Evolutionary conservation across 257 asterid genomes (phyloP).

Genomic region (Linaria vulgaris): DNA sequence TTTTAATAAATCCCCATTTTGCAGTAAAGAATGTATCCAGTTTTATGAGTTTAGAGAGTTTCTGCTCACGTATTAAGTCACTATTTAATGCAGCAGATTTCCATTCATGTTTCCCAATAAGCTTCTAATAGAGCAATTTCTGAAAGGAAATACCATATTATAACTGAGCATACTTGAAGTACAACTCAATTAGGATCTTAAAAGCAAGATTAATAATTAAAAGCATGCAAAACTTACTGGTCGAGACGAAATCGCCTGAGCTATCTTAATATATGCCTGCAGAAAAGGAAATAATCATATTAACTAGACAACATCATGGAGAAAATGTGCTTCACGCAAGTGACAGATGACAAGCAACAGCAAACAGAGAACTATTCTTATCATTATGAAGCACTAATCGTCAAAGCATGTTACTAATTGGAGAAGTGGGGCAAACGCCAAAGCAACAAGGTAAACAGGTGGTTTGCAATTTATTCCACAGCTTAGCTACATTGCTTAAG

Average conservation of each 20-base stretch:
- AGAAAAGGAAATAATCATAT: slow-evolving; percentile 25
- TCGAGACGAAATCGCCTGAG: slow-evolving; percentile 94
- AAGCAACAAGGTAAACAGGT: neutral
- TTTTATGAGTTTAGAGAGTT: neutral
- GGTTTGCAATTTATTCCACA: slow-evolving; percentile 2
- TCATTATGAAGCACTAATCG: no score
- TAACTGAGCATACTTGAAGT: slow-evolving; percentile 8
- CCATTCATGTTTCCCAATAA: neutral
- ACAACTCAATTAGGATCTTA: slow-evolving; percentile 9
- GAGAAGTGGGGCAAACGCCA: neutral
- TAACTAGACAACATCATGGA: slow-evolving; percentile 11
- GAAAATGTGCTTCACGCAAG: neutral
- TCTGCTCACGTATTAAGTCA: neutral
- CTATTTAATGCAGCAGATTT: neutral
- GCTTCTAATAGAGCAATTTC: neutral
- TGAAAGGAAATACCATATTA: slow-evolving; percentile 1
- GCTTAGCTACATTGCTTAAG: neutral
- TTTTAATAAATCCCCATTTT: no score
- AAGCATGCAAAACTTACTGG: slow-evolving; percentile 61
- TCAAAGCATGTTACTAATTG: neutral
- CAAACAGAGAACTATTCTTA: no score
- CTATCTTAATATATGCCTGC: slow-evolving; percentile 96
- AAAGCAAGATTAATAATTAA: slow-evolving; percentile 9
- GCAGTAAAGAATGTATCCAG: no score
- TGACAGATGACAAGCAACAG: neutral